These are phyloP conservation scores for Dictyostelium firmibasis DNA, from an alignment of 78 protist genomes.

Conservation along the genomic window DNA sequence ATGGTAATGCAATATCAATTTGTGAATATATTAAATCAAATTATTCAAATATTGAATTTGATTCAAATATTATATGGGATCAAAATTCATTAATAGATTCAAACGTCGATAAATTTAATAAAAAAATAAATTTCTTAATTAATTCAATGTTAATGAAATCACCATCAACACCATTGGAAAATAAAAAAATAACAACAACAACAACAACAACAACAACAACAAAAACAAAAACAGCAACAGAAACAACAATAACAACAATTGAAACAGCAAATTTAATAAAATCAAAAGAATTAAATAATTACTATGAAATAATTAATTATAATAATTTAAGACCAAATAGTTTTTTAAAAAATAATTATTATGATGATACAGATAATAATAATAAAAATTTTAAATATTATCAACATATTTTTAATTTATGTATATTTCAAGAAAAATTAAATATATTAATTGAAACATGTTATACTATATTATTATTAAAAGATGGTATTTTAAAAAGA, in stretches of 20 bases:
- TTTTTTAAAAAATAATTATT: not conserved
- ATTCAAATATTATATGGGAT: not conserved
- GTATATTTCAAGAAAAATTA: not conserved
- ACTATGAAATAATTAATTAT: no score
- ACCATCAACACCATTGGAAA: not conserved
- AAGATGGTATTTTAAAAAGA: not conserved
- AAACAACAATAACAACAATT: not conserved
- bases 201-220: not conserved
- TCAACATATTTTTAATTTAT: not conserved
- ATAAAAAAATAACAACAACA: no score
- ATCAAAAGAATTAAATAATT: no score
- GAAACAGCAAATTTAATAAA: not conserved
- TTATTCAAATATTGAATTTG: not conserved
- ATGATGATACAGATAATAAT: not conserved
- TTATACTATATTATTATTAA: not conserved
- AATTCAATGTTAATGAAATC: not conserved
- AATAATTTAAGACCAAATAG: not conserved
- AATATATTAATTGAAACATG: not conserved
- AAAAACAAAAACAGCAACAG: not conserved
- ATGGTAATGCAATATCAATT: not conserved
- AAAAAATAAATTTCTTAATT: not conserved
- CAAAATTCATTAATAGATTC: not conserved
- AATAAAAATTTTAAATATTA: not conserved
- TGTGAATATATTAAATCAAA: not conserved
- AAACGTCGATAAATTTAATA: not conserved